These are phyloP conservation scores for Amanita muscaria DNA, from an alignment of 768 basidiomycete genomes.

Conservation along the genomic window DNA sequence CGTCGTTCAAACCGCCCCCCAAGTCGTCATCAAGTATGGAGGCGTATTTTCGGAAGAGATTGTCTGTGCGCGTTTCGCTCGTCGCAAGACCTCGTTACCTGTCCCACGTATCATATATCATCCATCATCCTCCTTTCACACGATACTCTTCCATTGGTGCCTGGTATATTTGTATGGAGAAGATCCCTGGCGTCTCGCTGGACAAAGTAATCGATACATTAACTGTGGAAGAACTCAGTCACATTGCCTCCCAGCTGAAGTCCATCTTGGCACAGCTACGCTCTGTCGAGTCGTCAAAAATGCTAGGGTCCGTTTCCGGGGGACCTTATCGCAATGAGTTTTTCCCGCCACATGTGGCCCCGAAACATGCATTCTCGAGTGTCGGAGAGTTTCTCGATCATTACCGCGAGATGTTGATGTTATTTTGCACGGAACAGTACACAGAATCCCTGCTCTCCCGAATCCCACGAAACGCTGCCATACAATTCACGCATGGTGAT, in stretches of 20 bases:
- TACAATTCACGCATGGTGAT: slow-evolving; percentile 31
- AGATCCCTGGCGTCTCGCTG: slow-evolving; percentile 18
- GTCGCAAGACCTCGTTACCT: slow-evolving; percentile 1
- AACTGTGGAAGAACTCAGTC: slow-evolving; percentile 15
- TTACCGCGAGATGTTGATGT: slow-evolving; percentile 15
- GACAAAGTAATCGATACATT: slow-evolving; percentile 18
- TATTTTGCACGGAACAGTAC: slow-evolving; percentile 13
- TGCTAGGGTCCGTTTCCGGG: slow-evolving; percentile 15
- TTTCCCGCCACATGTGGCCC: slow-evolving; percentile 11
- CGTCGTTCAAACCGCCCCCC: slow-evolving; percentile 10
- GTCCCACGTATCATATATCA: slow-evolving; percentile 10
- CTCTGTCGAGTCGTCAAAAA: slow-evolving; percentile 6
- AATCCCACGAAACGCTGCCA: slow-evolving; percentile 10
- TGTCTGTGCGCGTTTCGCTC: slow-evolving; percentile 5
- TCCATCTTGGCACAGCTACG: slow-evolving; percentile 14
- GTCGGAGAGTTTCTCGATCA: slow-evolving; percentile 15
- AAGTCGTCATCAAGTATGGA: slow-evolving; percentile 12
- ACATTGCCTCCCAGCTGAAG: slow-evolving; percentile 17
- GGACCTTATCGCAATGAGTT: slow-evolving; percentile 16
- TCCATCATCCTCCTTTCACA: slow-evolving; percentile 18
- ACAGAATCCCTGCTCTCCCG: slow-evolving; percentile 10
- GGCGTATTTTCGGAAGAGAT: slow-evolving; percentile 10
- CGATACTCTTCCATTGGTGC: slow-evolving; percentile 8
- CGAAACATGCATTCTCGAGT: slow-evolving; percentile 12
- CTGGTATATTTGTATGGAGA: slow-evolving; percentile 23